Percentiles rank a stretch among this genome's conserved stretches.
Conservation (phyloP, 371 early-diverging fungal genomes). For the Chytridiales sp. region DNA sequence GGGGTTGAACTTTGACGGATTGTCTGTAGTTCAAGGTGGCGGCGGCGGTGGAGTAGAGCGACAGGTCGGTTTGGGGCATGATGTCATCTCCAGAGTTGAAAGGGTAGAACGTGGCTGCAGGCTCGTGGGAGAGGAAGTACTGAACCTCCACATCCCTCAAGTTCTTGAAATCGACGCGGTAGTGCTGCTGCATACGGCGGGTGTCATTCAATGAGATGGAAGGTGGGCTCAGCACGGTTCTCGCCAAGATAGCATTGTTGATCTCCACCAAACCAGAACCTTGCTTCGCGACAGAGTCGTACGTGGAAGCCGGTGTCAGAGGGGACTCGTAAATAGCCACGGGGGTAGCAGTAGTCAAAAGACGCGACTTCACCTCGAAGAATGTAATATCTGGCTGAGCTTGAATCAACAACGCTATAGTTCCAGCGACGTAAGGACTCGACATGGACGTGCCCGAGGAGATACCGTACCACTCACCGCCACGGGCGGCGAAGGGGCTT, state of each 20-base stretch:
- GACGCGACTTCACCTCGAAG: conserved; percentile 6
- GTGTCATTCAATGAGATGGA: conserved; percentile 25
- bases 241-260: conserved; percentile 54
- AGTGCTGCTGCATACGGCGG: not conserved
- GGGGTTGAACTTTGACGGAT: not conserved
- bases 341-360: conserved; percentile 53
- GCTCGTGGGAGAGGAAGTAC: not conserved
- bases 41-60: not conserved
- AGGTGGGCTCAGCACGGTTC: conserved; percentile 50
- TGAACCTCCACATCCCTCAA: too few relatives aligned
- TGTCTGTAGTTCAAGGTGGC: not conserved
- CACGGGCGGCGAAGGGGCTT: conserved; percentile 2
- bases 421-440: conserved; percentile 39
- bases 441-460: conserved; percentile 53
- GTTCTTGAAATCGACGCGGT: not conserved
- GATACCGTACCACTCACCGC: conserved; percentile 23
- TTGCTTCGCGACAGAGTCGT: conserved; percentile 54
- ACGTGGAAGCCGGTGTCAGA: not conserved
- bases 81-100: not conserved
- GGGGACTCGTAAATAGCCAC: not conserved
- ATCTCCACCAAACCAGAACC: conserved; percentile 74
- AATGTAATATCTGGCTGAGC: too few relatives aligned
- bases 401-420: too few relatives aligned
- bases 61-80: not conserved
- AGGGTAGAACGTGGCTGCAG: too few relatives aligned